Conservation (phyloP, 805 yeast species). For the Candida rishiriensis region DNA sequence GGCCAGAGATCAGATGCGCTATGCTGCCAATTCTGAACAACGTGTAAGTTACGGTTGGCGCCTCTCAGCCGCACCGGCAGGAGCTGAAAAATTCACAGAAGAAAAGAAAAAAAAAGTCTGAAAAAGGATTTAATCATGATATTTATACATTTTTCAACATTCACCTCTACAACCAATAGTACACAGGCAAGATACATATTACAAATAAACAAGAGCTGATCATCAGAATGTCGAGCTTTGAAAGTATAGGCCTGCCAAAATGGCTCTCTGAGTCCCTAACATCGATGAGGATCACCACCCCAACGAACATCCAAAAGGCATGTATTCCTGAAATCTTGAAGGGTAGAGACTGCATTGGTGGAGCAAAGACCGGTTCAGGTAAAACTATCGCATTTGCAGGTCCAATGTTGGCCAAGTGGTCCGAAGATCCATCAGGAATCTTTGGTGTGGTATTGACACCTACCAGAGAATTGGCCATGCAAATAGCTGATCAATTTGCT, state of each 20-base stretch:
- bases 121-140: too few relatives aligned
- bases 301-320: conserved; percentile 82
- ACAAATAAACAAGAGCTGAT: too few relatives aligned
- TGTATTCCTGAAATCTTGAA: conserved; percentile 83
- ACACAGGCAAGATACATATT: too few relatives aligned
- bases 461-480: conserved; percentile 89
- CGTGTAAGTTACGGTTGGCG: too few relatives aligned
- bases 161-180: too few relatives aligned
- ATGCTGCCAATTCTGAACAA: too few relatives aligned
- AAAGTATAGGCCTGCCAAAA: conserved; percentile 65
- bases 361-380: conserved; percentile 98
- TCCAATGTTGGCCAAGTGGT: conserved; percentile 95
- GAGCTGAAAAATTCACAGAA: too few relatives aligned
- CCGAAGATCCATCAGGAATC: conserved; percentile 90
- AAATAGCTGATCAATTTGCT: conserved; percentile 93
- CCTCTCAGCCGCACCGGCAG: too few relatives aligned
- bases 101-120: too few relatives aligned
- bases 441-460: conserved; percentile 90
- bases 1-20: too few relatives aligned
- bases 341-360: conserved; percentile 94
- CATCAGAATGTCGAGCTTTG: conserved; percentile 16
- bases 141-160: too few relatives aligned
- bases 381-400: conserved; percentile 96
- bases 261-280: conserved; percentile 82
- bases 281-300: conserved; percentile 77